Evolutionary conservation across 768 basidiomycete species (phyloP), one percentile per base, ranked within the genome.

Genomic region (Rickenella mellea): DNA sequence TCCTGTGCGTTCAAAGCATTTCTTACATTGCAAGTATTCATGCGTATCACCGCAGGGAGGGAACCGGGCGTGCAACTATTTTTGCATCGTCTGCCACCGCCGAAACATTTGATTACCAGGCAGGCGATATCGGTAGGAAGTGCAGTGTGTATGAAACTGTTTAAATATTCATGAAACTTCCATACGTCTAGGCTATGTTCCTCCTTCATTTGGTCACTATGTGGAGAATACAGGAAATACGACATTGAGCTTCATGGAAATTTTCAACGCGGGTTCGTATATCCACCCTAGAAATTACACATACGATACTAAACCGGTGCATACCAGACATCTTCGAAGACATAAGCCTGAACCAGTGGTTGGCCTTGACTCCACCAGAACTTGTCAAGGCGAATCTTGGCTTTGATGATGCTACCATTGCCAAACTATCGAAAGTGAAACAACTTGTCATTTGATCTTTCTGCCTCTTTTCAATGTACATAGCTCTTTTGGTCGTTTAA

Each of bases 211-310:
- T 32, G 51, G 51, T 51, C 81, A 83, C 52, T 81, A 82, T 52
- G 64, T 83, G 20, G 78, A 82, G 55, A 80, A 82, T 55, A 76
- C 68, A 3, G 78, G 79, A 12, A 72, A 78, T 47, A 65, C 68
- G 2, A 71, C 79, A 2, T 54, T 82, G 30, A 65, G 59, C 45
- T 76, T 73, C 52, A 63, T 83, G 5, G 79, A 83, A 54, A 70
- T 83, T 15, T 74, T 80, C 54, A 71, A 66, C 50, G 64, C 75
- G 21, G 66, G 73, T 70, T 51, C 39, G 60, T 44, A n/a, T 24
- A n/a, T 14, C 27, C 8, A 21, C 17, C 5, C n/a, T 42, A 1
- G 6, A 27, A 43, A 60, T 61, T 56, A 24, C 50, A 43, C 41
- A 64, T 60, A 53, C 54, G 61, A 62, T 40, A 29, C 35, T 30